phyloP scores from a whole-genome alignment of 345 rosid genomes.

The Heritiera fomes region DNA sequence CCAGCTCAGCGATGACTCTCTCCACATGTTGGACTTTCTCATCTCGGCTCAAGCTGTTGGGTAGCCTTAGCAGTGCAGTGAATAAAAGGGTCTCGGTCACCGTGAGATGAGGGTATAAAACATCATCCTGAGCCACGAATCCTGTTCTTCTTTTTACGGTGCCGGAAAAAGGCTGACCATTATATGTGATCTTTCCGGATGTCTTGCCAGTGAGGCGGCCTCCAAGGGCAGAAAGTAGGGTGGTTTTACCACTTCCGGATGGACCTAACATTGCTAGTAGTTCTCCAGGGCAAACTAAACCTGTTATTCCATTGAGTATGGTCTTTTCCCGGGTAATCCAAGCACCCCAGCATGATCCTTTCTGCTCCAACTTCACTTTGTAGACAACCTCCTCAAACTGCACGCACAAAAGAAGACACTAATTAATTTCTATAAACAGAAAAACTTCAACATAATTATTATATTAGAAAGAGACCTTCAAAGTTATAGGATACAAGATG shows the following conservation, averaged over 20 bases:
- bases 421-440: not conserved
- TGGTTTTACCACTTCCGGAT: conserved; percentile 98
- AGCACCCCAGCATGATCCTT: conserved; percentile 50
- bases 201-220: conserved; percentile 77
- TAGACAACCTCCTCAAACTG: conserved; percentile 96
- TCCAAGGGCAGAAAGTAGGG: conserved; percentile 93
- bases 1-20: conserved; percentile 67
- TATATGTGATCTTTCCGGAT: conserved; percentile 86
- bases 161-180: conserved; percentile 84
- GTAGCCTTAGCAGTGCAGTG: conserved; percentile 87
- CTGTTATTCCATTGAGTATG: conserved; percentile 77
- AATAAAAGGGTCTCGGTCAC: conserved; percentile 86
- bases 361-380: conserved; percentile 71
- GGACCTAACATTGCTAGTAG: conserved; percentile 96
- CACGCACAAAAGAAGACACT: not conserved
- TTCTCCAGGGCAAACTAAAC: conserved; percentile 89
- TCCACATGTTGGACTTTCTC: conserved; percentile 86
- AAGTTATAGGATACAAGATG: conserved; percentile 57
- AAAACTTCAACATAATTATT: not conserved
- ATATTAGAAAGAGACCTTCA: conserved; percentile 59
- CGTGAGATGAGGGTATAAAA: conserved; percentile 89
- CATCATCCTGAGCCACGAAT: conserved; percentile 90
- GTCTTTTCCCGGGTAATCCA: conserved; percentile 72
- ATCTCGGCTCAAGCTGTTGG: conserved; percentile 54
- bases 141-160: conserved; percentile 77